These are phyloP conservation scores for Coemansia aciculifera DNA, from an alignment of 192 early-diverging fungal species.

Conservation along the genomic window DNA sequence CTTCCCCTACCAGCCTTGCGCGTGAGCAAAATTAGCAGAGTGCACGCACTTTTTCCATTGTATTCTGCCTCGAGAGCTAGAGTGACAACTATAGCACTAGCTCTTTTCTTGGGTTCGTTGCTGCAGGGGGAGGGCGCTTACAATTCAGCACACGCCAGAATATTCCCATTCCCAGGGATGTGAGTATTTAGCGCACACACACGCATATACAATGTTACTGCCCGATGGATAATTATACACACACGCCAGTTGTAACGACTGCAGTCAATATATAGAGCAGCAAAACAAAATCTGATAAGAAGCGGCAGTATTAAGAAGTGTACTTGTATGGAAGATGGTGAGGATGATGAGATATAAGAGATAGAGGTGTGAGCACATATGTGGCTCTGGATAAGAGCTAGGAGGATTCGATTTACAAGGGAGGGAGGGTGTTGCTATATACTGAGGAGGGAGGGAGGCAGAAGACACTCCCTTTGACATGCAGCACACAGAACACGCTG, in stretches of 20 bases:
- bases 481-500: constrained; percentile 11
- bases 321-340: constrained; percentile 3
- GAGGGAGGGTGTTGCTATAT: constrained; percentile 8
- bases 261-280: neutral
- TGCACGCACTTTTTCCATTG: neutral
- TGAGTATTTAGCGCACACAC: neutral
- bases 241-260: constrained; percentile 1
- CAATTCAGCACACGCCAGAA: neutral
- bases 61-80: neutral
- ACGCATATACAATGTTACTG: neutral
- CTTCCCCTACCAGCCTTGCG: neutral
- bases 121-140: neutral
- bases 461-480: constrained; percentile 10
- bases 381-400: constrained; percentile 10
- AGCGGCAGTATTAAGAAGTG: constrained; percentile 5
- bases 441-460: neutral
- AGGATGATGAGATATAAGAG: constrained; percentile 1
- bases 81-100: neutral
- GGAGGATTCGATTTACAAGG: constrained; percentile 16
- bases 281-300: neutral
- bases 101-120: neutral
- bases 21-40: neutral
- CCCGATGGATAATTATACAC: neutral
- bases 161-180: neutral
- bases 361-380: neutral